These are phyloP conservation scores for Datisca glomerata DNA, from an alignment of 306 rosid species.

Conservation along the genomic window DNA sequence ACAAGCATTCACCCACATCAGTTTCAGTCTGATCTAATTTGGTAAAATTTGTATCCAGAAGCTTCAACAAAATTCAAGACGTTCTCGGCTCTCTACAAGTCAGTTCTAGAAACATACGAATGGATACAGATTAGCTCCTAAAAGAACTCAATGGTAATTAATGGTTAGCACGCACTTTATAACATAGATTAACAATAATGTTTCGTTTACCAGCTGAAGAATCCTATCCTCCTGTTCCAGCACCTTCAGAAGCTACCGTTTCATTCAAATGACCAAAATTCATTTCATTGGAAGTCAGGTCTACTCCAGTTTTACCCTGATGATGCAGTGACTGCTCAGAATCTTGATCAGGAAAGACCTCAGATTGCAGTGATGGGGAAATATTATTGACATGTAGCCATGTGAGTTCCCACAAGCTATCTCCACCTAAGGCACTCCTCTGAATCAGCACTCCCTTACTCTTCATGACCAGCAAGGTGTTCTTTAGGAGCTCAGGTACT, in stretches of 20 bases:
- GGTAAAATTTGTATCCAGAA: no score
- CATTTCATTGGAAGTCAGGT: neutral
- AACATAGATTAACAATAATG: neutral
- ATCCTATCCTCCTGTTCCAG: neutral
- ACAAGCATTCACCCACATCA: no score
- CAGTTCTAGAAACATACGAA: no score
- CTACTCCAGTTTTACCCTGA: neutral
- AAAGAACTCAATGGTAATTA: no score
- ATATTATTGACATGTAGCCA: conserved; percentile 89
- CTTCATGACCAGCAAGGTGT: conserved; percentile 73
- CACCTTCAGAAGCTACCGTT: neutral
- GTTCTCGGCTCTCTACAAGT: no score
- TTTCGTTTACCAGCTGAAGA: neutral
- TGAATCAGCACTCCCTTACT: conserved; percentile 56
- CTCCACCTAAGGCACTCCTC: conserved; percentile 85
- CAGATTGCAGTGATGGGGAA: conserved; percentile 69
- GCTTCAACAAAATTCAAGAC: no score
- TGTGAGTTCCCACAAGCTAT: conserved; percentile 94
- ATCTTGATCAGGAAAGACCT: conserved; percentile 78
- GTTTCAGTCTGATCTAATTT: no score
- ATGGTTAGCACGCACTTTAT: neutral
- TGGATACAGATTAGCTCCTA: no score
- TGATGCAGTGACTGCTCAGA: conserved; percentile 19
- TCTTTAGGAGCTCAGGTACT: conserved; percentile 82
- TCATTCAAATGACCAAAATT: neutral